These are phyloP conservation scores for Malassezia nana DNA, from an alignment of 1,284 basidiomycete genomes.

Conservation along the genomic window DNA sequence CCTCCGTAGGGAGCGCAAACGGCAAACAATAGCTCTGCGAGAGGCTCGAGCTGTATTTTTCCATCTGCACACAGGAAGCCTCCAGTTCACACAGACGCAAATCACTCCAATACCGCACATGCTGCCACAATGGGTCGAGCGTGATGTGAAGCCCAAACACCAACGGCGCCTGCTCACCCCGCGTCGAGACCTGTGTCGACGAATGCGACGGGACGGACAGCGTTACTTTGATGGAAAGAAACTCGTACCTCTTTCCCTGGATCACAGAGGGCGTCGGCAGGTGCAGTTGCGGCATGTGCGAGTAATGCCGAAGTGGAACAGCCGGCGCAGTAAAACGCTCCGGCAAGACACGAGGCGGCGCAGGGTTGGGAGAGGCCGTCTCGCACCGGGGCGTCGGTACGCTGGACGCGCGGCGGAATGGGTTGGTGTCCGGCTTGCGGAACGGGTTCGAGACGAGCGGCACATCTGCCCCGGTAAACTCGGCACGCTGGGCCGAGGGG, in stretches of 20 bases:
- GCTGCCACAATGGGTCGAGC: constrained; percentile 36
- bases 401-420: constrained; percentile 1
- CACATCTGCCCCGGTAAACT: constrained; percentile 18
- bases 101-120: constrained; percentile 31
- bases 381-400: background rate
- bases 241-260: constrained; percentile 23
- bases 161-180: constrained; percentile 28
- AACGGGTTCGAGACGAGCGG: constrained; percentile 10
- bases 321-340: background rate
- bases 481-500: constrained; percentile 38
- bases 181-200: constrained; percentile 27
- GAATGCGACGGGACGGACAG: constrained; percentile 44
- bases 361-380: no score
- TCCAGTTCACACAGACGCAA: constrained; percentile 46
- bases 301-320: constrained; percentile 44
- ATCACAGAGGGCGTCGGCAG: constrained; percentile 30
- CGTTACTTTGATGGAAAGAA: constrained; percentile 38
- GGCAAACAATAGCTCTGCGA: constrained; percentile 41
- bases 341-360: no score
- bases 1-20: constrained; percentile 33
- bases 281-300: constrained; percentile 38
- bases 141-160: constrained; percentile 47
- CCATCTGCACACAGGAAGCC: constrained; percentile 43
- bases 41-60: constrained; percentile 40
- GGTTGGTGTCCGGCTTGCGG: constrained; percentile 6